phyloP scores from a whole-genome alignment of 2,329 filamentous ascomycete genomes.

The Laburnicola sp. region DNA sequence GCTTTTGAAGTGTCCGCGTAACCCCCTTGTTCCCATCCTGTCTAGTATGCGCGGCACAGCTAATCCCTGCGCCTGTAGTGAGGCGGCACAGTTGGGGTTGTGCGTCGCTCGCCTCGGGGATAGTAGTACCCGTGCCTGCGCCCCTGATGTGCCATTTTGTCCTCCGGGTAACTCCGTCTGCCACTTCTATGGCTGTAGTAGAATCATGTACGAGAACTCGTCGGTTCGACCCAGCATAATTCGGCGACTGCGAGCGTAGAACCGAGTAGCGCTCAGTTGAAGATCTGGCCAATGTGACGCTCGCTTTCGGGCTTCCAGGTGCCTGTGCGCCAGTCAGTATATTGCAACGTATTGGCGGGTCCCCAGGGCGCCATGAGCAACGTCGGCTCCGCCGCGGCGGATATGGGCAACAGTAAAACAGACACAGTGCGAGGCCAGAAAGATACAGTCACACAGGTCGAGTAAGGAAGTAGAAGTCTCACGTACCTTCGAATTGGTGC shows the following conservation, averaged over 20 bases:
- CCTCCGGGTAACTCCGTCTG: conserved; percentile 1
- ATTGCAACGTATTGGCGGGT: conserved; percentile 7
- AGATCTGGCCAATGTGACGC: conserved; percentile 42
- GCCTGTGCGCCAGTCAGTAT: conserved; percentile 34
- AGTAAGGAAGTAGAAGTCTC: conserved; percentile 1
- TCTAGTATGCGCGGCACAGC: background rate
- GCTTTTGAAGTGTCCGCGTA: background rate
- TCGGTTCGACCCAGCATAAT: background rate
- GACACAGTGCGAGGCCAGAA: conserved; percentile 7
- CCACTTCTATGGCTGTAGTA: background rate
- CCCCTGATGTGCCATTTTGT: background rate
- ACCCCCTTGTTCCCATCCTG: background rate
- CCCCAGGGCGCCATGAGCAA: conserved; percentile 7
- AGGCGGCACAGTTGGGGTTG: background rate
- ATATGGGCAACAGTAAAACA: conserved; percentile 4
- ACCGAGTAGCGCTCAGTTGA: conserved; percentile 22
- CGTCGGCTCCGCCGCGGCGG: conserved; percentile 9
- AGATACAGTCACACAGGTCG: background rate
- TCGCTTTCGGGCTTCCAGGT: conserved; percentile 43
- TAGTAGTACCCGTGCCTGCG: background rate
- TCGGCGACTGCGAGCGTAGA: background rate
- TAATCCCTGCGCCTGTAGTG: background rate
- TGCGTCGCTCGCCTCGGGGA: background rate
- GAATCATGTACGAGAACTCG: conserved; percentile 25
- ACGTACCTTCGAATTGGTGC: conserved; percentile 89